Percentiles rank a stretch among this genome's conserved stretches.
These are phyloP conservation scores for Corchorus capsularis DNA, from an alignment of 345 rosid genomes.

Conservation along the genomic window DNA sequence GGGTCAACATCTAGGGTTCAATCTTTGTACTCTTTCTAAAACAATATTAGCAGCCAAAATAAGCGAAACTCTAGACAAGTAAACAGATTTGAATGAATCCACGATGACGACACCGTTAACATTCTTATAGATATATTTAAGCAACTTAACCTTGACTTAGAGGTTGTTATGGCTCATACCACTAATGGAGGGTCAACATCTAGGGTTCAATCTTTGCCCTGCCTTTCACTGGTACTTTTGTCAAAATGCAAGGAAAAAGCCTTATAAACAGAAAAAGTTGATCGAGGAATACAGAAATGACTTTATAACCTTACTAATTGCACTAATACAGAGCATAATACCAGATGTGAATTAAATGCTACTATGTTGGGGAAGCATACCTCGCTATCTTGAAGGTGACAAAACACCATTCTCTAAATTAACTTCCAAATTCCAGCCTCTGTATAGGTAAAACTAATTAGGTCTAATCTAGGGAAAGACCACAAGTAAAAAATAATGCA, in stretches of 20 bases:
- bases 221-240: neutral
- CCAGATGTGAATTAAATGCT: constrained; percentile 2
- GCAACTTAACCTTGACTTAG: too few relatives aligned
- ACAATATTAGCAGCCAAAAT: neutral
- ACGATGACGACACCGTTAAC: neutral
- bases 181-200: neutral
- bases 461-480: constrained; percentile 19
- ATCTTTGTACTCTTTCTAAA: neutral
- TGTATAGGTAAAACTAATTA: constrained; percentile 33
- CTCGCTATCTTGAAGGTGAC: constrained; percentile 30
- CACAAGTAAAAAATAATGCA: neutral
- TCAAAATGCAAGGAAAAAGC: neutral
- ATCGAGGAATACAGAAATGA: neutral
- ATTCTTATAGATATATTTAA: neutral
- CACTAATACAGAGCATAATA: neutral
- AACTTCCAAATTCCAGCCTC: constrained; percentile 83
- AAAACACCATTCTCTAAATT: constrained; percentile 54
- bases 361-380: constrained; percentile 22
- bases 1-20: neutral
- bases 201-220: neutral
- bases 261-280: neutral
- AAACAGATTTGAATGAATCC: neutral
- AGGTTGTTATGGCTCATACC: neutral
- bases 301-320: neutral
- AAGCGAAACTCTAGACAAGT: neutral